Evolutionary conservation across 2,329 filamentous ascomycete genomes (phyloP), one percentile per base, ranked within the genome.

Genomic region (Talaromyces sp.): DNA sequence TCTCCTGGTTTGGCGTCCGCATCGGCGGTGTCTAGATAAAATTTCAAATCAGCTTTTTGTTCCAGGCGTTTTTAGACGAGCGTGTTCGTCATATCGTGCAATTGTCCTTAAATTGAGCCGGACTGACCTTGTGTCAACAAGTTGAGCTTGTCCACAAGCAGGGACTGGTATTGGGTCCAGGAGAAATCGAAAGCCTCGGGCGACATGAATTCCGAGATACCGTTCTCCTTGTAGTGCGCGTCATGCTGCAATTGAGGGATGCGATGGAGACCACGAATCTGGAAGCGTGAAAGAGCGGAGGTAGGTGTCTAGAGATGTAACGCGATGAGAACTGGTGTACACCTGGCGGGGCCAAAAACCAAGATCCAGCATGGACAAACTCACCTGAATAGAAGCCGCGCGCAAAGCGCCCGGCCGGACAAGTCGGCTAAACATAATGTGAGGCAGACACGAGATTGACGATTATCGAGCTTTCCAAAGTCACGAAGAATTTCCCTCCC

Each of bases 111-210:
- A 51, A 29, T 22, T 32, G 43, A 49, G 41, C 30, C 29, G 80
- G 62, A 48, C 48, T 67, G 63, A 91, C 92, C 91, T 58, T 82
- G 84, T 56, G 84, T 88, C 66, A 89, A 73, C 52, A 79, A 75
- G 73, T 95, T 95, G 70, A 97, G 82, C 74, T 88, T 89, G 58
- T 90, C 80, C 47, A 92, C 73, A 66, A 93, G 80, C 61, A 88
- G 75, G 33, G 77, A 70, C 80, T 96, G 91, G 77, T 97, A 96
- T 67, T 91, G 80, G 30, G 82, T 87, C 86, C 91, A 99, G 45
- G 91, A 86, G 49, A 90, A 82, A 51, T 87, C 76, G 74, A 89
- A 95, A 49, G 84, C 89, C 46, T 82, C 78, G 2, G 80, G 72
- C 27, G 86, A 86, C 69, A 96, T 80, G 55, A 97, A 80, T 13